Percentiles rank a stretch among this genome's conserved stretches.
Evolutionary conservation across 2,329 filamentous ascomycete genomes (phyloP).

Genomic region (Cercospora zeae-maydis): DNA sequence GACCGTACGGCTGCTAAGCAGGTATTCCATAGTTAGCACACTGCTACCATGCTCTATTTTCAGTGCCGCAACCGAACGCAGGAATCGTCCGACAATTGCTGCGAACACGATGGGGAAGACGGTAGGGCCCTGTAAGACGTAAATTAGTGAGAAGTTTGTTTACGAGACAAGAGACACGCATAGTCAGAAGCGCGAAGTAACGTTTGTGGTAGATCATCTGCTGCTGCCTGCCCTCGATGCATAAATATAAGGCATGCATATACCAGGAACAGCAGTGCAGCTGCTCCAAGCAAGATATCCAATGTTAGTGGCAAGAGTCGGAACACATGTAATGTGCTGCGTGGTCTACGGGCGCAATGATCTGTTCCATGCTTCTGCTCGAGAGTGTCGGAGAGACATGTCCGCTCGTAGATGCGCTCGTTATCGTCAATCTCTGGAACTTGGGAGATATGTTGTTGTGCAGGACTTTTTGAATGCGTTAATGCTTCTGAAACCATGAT

Average conservation of each 20-base stretch:
- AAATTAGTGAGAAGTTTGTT: neutral
- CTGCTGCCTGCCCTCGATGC: neutral
- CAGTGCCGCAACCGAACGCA: neutral
- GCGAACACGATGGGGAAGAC: neutral
- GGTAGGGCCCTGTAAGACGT: neutral
- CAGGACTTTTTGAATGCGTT: no score
- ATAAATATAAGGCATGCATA: neutral
- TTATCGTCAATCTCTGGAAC: no score
- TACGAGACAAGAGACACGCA: neutral
- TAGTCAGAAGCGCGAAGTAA: neutral
- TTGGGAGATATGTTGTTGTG: no score
- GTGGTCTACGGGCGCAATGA: neutral
- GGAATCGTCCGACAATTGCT: neutral
- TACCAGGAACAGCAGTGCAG: neutral
- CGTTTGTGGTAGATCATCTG: neutral
- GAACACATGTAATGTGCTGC: no score
- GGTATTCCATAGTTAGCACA: neutral
- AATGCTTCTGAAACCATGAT: no score
- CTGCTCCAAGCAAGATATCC: neutral
- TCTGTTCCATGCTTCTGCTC: neutral
- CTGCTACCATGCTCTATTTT: neutral
- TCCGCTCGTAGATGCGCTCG: no score
- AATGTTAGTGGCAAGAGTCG: neutral
- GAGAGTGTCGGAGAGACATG: no score
- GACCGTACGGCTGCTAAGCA: neutral